Evolutionary conservation across 2,329 filamentous ascomycete genomes (phyloP).

Genomic region (Plenodomus tracheiphilus): DNA sequence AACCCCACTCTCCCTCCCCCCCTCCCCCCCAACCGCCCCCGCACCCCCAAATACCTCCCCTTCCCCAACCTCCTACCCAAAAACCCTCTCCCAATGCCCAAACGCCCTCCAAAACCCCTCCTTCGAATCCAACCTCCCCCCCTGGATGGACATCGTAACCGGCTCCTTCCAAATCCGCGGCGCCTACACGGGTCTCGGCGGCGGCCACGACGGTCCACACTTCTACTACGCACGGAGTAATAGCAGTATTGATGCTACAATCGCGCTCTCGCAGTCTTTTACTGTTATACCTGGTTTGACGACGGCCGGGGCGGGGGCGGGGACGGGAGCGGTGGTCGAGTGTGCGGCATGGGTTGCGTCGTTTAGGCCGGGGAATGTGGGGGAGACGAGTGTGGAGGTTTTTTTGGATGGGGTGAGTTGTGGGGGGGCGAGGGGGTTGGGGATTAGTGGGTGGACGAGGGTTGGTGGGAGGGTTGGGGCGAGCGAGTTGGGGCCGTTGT

Average conservation of each 20-base stretch:
- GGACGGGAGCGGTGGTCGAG: not conserved
- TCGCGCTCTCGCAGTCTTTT: constrained; percentile 21
- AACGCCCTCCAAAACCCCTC: constrained; percentile 23
- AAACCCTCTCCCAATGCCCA: constrained; percentile 1
- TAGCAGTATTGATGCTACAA: constrained; percentile 9
- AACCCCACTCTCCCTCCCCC: not conserved
- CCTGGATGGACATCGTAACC: constrained; percentile 21
- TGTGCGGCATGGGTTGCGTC: constrained; percentile 18
- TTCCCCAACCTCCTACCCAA: constrained; percentile 1
- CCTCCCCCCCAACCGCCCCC: not conserved
- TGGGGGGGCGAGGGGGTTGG: constrained; percentile 4
- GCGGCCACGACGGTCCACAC: constrained; percentile 7
- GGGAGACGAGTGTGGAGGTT: constrained; percentile 16
- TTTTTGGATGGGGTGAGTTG: constrained; percentile 20
- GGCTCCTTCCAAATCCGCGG: constrained; percentile 18
- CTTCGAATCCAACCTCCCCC: constrained; percentile 14
- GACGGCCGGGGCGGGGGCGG: too few species aligned
- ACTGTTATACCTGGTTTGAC: too few species aligned
- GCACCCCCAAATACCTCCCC: not conserved
- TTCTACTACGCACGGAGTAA: constrained; percentile 16
- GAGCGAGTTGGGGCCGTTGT: constrained; percentile 4
- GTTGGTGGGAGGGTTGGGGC: constrained; percentile 7
- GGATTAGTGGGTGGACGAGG: constrained; percentile 11
- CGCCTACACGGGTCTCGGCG: constrained; percentile 1
- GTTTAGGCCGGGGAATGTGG: constrained; percentile 5